These are phyloP conservation scores for Boletus bicolor DNA, from an alignment of 768 basidiomycete species.

Conservation along the genomic window DNA sequence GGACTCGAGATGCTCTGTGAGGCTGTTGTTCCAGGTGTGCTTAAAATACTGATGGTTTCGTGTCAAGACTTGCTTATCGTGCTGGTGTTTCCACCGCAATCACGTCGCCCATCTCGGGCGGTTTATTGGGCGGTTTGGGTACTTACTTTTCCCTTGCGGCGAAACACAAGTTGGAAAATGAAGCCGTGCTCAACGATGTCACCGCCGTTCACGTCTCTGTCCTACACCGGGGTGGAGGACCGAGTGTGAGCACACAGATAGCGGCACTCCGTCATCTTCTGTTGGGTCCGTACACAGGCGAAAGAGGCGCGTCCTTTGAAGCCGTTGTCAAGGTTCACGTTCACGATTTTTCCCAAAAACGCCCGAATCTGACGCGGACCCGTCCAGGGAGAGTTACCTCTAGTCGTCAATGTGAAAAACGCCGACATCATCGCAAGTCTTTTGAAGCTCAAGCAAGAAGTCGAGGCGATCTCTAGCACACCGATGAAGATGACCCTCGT, in stretches of 20 bases:
- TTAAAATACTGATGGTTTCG: conserved; percentile 2
- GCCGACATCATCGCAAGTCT: conserved; percentile 77
- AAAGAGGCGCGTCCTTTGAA: conserved; percentile 31
- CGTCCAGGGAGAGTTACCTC: conserved; percentile 50
- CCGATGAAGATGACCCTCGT: conserved; percentile 47
- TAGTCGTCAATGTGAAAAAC: conserved; percentile 65
- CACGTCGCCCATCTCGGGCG: conserved; percentile 50
- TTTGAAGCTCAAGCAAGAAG: conserved; percentile 55
- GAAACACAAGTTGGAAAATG: conserved; percentile 51
- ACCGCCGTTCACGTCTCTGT: conserved; percentile 63
- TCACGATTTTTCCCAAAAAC: background rate
- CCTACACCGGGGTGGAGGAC: conserved; percentile 23
- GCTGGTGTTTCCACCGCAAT: conserved; percentile 71
- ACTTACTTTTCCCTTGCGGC: conserved; percentile 60
- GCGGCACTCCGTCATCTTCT: conserved; percentile 51
- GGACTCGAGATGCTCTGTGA: conserved; percentile 48
- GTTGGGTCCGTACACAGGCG: conserved; percentile 27
- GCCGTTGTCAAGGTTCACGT: conserved; percentile 37
- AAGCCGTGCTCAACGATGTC: conserved; percentile 63
- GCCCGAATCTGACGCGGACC: conserved; percentile 7
- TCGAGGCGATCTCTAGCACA: conserved; percentile 36
- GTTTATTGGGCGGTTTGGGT: conserved; percentile 63
- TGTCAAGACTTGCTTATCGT: conserved; percentile 63
- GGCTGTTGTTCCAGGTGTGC: conserved; percentile 11
- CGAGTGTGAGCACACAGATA: conserved; percentile 64